A percentile compares a stretch with the other conserved stretches of the same genome.
phyloP scores from a whole-genome alignment of 2,329 filamentous ascomycete genomes.

The Phyllosticta capitalensis region DNA sequence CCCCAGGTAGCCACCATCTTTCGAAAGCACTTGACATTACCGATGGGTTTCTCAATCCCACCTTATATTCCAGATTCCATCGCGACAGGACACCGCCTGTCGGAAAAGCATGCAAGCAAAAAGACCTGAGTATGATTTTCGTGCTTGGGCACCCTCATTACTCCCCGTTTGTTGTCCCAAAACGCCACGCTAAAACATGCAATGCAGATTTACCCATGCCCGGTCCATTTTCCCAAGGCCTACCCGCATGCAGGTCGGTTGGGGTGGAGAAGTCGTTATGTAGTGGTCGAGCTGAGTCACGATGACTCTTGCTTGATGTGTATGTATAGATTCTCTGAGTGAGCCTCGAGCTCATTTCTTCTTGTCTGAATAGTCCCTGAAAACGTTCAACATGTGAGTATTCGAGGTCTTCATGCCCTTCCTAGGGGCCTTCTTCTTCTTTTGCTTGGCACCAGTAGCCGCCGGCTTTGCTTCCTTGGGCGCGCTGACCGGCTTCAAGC shows the following conservation, averaged over 20 bases:
- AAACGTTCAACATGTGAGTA: conserved; percentile 71
- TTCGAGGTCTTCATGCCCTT: conserved; percentile 76
- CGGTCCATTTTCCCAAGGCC: not conserved
- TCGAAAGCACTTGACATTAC: no score
- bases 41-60: no score
- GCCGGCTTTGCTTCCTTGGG: conserved; percentile 51
- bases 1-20: no score
- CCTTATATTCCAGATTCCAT: no score
- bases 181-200: not conserved
- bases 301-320: not conserved
- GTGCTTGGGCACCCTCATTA: not conserved
- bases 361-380: conserved; percentile 60
- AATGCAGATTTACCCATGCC: not conserved
- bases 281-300: not conserved
- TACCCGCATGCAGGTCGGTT: not conserved
- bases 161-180: not conserved
- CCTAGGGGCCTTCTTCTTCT: conserved; percentile 66
- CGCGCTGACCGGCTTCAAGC: conserved; percentile 76
- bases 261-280: not conserved
- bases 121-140: not conserved
- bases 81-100: no score
- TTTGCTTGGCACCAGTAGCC: conserved; percentile 22
- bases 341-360: conserved; percentile 21
- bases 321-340: not conserved
- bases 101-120: not conserved